phyloP scores from a whole-genome alignment of 768 basidiomycete species.

The Macrolepiota albuminosa region DNA sequence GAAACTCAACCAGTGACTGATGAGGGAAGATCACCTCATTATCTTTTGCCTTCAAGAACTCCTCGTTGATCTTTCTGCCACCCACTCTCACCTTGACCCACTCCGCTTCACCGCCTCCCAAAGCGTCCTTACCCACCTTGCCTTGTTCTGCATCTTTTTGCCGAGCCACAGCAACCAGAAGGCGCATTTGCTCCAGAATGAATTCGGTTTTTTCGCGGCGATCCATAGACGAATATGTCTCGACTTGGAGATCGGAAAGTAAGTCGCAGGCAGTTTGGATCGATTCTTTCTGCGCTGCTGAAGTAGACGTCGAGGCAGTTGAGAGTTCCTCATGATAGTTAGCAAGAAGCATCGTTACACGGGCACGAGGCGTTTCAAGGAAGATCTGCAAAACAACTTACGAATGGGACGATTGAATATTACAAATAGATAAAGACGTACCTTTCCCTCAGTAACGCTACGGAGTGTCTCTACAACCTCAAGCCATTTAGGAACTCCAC shows the following conservation, averaged over 20 bases:
- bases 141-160: conserved; percentile 68
- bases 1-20: background rate
- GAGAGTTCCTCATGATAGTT: conserved; percentile 78
- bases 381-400: conserved; percentile 67
- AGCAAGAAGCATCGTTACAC: conserved; percentile 85
- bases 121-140: conserved; percentile 55
- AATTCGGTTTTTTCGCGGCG: conserved; percentile 97
- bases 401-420: background rate
- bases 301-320: conserved; percentile 35
- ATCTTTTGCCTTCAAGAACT: conserved; percentile 82
- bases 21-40: conserved; percentile 61
- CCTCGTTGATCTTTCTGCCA: conserved; percentile 90
- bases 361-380: conserved; percentile 92
- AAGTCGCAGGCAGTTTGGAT: conserved; percentile 87
- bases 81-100: conserved; percentile 93
- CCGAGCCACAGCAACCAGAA: conserved; percentile 73
- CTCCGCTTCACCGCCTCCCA: conserved; percentile 77
- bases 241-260: conserved; percentile 92
- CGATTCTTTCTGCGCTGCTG: conserved; percentile 55
- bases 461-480: conserved; percentile 87
- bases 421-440: conserved; percentile 25
- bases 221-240: conserved; percentile 99
- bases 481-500: conserved; percentile 75
- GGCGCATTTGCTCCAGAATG: conserved; percentile 94
- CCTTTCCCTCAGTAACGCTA: conserved; percentile 95